Conservation (phyloP, 768 basidiomycete species). For the Mycena vulgaris region DNA sequence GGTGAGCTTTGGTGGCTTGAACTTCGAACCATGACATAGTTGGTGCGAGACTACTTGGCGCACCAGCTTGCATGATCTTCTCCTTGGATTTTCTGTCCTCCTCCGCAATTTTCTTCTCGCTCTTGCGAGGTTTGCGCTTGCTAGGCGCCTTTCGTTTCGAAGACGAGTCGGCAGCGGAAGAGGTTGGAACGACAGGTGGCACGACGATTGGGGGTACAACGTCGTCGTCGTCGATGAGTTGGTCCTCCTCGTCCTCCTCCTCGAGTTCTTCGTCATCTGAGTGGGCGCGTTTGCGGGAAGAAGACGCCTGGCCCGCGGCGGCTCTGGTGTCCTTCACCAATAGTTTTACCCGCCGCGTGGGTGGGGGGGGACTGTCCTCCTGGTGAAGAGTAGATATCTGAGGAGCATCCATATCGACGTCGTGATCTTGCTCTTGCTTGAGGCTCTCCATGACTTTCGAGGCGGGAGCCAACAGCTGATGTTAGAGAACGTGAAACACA, state of each 20-base stretch:
- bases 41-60: conserved; percentile 52
- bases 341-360: conserved; percentile 65
- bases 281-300: conserved; percentile 40
- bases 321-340: conserved; percentile 57
- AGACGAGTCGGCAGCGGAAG: conserved; percentile 50
- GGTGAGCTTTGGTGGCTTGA: conserved; percentile 55
- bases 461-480: conserved; percentile 17
- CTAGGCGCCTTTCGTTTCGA: conserved; percentile 66
- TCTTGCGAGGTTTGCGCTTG: conserved; percentile 70
- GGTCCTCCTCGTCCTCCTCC: conserved; percentile 82
- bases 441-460: conserved; percentile 42
- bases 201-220: conserved; percentile 35
- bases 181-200: conserved; percentile 44
- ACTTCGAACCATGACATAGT: conserved; percentile 61
- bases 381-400: conserved; percentile 85
- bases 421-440: conserved; percentile 57
- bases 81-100: conserved; percentile 63
- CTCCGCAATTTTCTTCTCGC: conserved; percentile 60
- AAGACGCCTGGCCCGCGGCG: conserved; percentile 36
- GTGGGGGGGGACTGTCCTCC: conserved; percentile 79
- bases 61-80: conserved; percentile 51
- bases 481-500: background rate
- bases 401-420: conserved; percentile 83
- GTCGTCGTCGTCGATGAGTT: conserved; percentile 84
- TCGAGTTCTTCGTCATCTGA: conserved; percentile 74